Conservation (phyloP, 495 filamentous ascomycete genomes). For the Hypoxylon rickii region DNA sequence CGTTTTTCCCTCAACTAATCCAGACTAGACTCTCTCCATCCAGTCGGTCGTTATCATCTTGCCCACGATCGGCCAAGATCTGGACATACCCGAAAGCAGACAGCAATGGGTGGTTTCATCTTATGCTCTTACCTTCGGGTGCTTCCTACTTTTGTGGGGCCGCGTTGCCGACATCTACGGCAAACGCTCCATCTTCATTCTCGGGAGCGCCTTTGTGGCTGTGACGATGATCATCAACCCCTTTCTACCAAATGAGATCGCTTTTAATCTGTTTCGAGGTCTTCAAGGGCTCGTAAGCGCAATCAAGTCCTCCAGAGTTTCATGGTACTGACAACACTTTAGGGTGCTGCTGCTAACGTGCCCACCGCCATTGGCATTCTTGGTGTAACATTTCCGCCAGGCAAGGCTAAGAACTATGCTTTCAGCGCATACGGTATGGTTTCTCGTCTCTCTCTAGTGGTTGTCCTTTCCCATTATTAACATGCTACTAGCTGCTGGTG, state of each 20-base stretch:
- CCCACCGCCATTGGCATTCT: slow-evolving; percentile 69
- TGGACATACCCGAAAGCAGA: slow-evolving; percentile 58
- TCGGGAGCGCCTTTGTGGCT: slow-evolving; percentile 66
- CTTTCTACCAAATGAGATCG: slow-evolving; percentile 68
- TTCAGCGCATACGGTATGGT: slow-evolving; percentile 54
- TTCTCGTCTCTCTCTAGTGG: too few relatives aligned
- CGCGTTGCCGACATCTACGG: slow-evolving; percentile 76
- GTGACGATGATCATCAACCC: slow-evolving; percentile 65
- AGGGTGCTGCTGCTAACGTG: slow-evolving; percentile 69
- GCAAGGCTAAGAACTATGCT: slow-evolving; percentile 67
- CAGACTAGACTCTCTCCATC: slow-evolving; percentile 57
- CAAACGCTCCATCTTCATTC: slow-evolving; percentile 69
- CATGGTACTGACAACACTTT: slow-evolving; percentile 39
- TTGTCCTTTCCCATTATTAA: too few relatives aligned
- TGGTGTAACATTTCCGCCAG: slow-evolving; percentile 62
- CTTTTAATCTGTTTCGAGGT: slow-evolving; percentile 71
- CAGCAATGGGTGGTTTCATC: slow-evolving; percentile 68
- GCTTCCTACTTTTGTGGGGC: slow-evolving; percentile 75
- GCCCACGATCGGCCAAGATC: slow-evolving; percentile 58
- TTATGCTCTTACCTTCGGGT: slow-evolving; percentile 67
- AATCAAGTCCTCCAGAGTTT: too few relatives aligned
- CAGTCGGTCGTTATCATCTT: slow-evolving; percentile 66
- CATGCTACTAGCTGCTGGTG: slow-evolving; percentile 56
- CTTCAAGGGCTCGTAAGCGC: slow-evolving; percentile 70
- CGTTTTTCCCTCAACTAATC: too few relatives aligned